Conservation (phyloP, 2,329 filamentous ascomycete species). For the Cladophialophora chaetospira region DNA sequence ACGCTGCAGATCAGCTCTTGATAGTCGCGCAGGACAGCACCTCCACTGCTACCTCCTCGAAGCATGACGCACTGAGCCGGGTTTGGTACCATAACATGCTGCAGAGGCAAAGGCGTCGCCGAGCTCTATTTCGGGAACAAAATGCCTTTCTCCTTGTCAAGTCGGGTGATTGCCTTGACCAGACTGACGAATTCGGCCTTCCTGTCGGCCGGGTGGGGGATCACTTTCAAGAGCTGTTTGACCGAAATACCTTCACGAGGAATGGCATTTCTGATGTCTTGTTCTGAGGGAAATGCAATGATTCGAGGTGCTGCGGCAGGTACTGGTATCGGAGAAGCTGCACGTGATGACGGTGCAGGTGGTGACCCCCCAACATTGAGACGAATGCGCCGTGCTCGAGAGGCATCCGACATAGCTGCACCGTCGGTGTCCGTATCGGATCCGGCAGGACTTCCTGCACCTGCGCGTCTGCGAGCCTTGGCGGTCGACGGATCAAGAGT, state of each 20-base stretch:
- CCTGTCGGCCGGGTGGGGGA: slow-evolving; percentile 24
- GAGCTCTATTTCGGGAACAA: slow-evolving; percentile 23
- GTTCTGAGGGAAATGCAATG: slow-evolving; percentile 44
- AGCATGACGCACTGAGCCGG: background rate
- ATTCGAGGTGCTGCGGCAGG: slow-evolving; percentile 11
- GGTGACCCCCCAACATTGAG: slow-evolving; percentile 30
- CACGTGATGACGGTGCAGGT: slow-evolving; percentile 56
- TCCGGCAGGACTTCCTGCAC: slow-evolving; percentile 12
- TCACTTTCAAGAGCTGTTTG: slow-evolving; percentile 43
- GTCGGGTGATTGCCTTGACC: slow-evolving; percentile 24
- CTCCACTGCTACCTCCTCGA: too few relatives aligned
- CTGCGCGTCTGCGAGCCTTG: slow-evolving; percentile 14
- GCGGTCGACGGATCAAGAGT: slow-evolving; percentile 15
- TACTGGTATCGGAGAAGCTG: slow-evolving; percentile 57
- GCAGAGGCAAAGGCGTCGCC: background rate
- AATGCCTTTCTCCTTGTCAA: slow-evolving; percentile 24
- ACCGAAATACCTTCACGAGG: slow-evolving; percentile 49
- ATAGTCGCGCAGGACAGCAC: too few relatives aligned
- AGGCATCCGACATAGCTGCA: slow-evolving; percentile 30
- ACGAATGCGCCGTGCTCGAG: slow-evolving; percentile 23
- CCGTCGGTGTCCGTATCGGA: slow-evolving; percentile 32
- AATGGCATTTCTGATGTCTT: slow-evolving; percentile 51
- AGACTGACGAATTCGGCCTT: slow-evolving; percentile 20
- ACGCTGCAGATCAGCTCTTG: too few relatives aligned
- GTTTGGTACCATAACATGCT: background rate